phyloP scores from a whole-genome alignment of 495 filamentous ascomycete genomes.

The Opeltia flavorubescens region DNA sequence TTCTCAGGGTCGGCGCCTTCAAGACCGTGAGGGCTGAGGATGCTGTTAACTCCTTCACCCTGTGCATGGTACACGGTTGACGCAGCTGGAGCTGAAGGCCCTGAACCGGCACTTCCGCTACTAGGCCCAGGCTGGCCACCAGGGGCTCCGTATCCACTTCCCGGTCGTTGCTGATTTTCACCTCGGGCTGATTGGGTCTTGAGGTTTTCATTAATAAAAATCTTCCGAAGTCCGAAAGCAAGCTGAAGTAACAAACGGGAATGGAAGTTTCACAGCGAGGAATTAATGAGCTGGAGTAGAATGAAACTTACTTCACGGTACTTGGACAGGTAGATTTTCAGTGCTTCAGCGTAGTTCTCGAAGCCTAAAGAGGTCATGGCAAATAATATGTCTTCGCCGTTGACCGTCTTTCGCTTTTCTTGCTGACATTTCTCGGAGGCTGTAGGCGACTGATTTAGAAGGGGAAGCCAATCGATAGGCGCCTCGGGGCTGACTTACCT shows the following conservation, averaged over 20 bases:
- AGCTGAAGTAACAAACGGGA: constrained; percentile 6
- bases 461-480: constrained; percentile 10
- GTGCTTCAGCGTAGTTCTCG: constrained; percentile 94
- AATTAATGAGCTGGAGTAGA: constrained; percentile 15
- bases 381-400: constrained; percentile 95
- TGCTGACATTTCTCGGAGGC: constrained; percentile 98
- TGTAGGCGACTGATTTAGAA: constrained; percentile 31
- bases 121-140: constrained; percentile 26
- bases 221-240: background rate
- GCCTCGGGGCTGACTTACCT: constrained; percentile 40
- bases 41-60: constrained; percentile 42
- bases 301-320: constrained; percentile 80
- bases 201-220: background rate
- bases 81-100: constrained; percentile 25
- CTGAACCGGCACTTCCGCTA: constrained; percentile 30
- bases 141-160: constrained; percentile 45
- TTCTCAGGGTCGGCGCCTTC: constrained; percentile 46
- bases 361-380: constrained; percentile 98
- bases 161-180: constrained; percentile 54
- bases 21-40: constrained; percentile 41
- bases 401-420: constrained; percentile 97
- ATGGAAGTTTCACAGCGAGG: constrained; percentile 3
- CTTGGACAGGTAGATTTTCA: constrained; percentile 95
- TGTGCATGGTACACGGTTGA: constrained; percentile 36
- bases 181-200: constrained; percentile 67